These are phyloP conservation scores for Claviceps capensis DNA, from an alignment of 2,329 filamentous ascomycete species.

Conservation along the genomic window DNA sequence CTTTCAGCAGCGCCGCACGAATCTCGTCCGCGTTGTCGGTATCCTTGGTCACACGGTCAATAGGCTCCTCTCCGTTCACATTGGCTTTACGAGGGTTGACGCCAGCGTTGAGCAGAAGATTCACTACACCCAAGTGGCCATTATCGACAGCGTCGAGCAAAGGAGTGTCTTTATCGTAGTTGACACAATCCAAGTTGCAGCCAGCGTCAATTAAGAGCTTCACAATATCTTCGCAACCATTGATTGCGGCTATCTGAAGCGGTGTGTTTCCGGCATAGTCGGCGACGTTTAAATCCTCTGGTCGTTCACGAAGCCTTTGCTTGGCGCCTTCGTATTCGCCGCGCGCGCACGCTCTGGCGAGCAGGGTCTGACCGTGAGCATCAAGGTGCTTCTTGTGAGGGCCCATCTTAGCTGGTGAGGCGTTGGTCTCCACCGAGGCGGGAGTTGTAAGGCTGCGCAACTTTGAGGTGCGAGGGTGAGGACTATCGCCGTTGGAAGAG, in stretches of 20 bases:
- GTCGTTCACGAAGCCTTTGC: conserved; percentile 59
- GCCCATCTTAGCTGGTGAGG: conserved; percentile 53
- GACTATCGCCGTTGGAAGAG: conserved; percentile 46
- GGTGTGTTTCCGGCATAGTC: conserved; percentile 97
- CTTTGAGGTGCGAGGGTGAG: conserved; percentile 44
- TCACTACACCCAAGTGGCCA: conserved; percentile 78
- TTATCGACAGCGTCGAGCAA: conserved; percentile 95
- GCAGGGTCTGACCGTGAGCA: conserved; percentile 77
- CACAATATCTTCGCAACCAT: conserved; percentile 78
- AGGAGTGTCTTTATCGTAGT: conserved; percentile 80
- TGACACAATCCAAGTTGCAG: conserved; percentile 67
- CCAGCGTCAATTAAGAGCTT: conserved; percentile 73
- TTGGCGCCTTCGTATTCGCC: conserved; percentile 72
- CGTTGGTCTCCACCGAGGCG: conserved; percentile 41
- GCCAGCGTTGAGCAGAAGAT: conserved; percentile 67
- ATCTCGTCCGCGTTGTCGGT: conserved; percentile 71
- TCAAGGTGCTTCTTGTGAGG: conserved; percentile 80
- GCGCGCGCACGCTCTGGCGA: conserved; percentile 80
- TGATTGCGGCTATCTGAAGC: conserved; percentile 80
- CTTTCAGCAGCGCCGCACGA: conserved; percentile 49
- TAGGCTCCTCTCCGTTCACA: conserved; percentile 80
- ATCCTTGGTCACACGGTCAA: conserved; percentile 67
- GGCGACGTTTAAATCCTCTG: conserved; percentile 75
- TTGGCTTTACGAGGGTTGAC: conserved; percentile 88
- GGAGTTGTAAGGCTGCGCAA: conserved; percentile 42